Evolutionary conservation across 1,139 yeast species (phyloP).

Genomic region (Diutina neorugosa): DNA sequence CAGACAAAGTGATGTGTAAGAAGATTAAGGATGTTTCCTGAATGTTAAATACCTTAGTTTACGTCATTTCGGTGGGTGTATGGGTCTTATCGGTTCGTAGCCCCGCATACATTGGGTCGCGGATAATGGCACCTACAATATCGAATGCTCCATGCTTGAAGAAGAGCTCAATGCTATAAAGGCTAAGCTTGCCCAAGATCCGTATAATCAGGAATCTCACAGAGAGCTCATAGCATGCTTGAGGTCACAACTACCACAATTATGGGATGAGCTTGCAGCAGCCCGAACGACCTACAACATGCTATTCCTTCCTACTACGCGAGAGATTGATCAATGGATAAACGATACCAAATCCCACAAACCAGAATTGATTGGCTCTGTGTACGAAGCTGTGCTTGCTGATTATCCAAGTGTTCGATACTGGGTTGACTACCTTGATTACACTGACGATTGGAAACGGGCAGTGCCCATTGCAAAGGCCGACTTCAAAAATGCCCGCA

Average conservation of each 20-base stretch:
- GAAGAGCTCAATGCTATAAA: conserved; percentile 5
- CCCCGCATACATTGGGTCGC: background rate
- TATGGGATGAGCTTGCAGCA: conserved; percentile 5
- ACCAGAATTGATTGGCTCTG: conserved; percentile 9
- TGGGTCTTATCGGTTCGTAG: background rate
- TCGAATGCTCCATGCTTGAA: background rate
- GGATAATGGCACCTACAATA: background rate
- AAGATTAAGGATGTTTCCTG: background rate
- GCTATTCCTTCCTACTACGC: conserved; percentile 12
- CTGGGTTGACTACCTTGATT: conserved; percentile 10
- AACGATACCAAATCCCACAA: conserved; percentile 8
- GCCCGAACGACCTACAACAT: conserved; percentile 6
- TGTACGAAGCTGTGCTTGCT: conserved; percentile 10
- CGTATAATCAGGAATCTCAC: conserved; percentile 11
- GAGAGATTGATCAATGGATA: conserved; percentile 18
- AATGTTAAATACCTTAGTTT: background rate
- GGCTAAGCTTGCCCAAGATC: conserved; percentile 8
- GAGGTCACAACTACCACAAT: conserved; percentile 4
- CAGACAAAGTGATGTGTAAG: background rate
- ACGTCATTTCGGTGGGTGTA: background rate
- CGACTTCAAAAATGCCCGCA: conserved; percentile 23
- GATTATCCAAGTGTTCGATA: conserved; percentile 10
- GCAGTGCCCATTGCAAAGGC: conserved; percentile 8
- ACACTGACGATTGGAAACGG: conserved; percentile 7
- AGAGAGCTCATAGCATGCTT: conserved; percentile 13